A percentile compares a stretch with the other conserved stretches of the same genome.
Evolutionary conservation across 208 protist genomes (phyloP).

Genomic region (Porcisia hertigi): DNA sequence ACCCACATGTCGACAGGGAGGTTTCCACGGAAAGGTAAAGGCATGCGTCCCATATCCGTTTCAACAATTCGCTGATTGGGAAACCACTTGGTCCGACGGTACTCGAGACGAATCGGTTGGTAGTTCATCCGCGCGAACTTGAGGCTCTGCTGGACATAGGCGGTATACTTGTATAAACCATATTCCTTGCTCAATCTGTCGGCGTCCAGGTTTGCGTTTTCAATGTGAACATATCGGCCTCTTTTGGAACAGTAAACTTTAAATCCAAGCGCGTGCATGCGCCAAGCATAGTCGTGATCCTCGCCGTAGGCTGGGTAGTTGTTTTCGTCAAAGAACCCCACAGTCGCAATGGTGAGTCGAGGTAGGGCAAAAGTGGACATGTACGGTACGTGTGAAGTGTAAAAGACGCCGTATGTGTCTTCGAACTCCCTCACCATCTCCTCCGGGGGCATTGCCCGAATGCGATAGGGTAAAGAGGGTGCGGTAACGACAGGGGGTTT

Average conservation of each 20-base stretch:
- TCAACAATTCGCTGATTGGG: not conserved
- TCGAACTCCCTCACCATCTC: conserved; percentile 22
- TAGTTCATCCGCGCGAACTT: conserved; percentile 32
- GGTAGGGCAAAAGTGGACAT: conserved; percentile 40
- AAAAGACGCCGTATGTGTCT: conserved; percentile 35
- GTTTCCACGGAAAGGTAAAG: conserved; percentile 22
- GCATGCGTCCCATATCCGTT: not conserved
- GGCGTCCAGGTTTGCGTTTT: conserved; percentile 23
- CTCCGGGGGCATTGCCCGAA: conserved; percentile 29
- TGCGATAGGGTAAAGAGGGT: conserved; percentile 40
- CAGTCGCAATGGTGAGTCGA: conserved; percentile 42
- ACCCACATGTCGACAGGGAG: conserved; percentile 41
- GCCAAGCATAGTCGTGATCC: conserved; percentile 46
- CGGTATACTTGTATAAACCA: conserved; percentile 18
- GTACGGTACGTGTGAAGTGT: conserved; percentile 8
- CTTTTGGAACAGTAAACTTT: conserved; percentile 7
- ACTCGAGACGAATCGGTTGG: conserved; percentile 24
- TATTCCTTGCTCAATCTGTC: not conserved
- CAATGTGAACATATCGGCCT: conserved; percentile 25
- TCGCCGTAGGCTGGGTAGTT: conserved; percentile 59
- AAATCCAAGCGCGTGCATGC: conserved; percentile 35
- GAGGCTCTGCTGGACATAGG: not conserved
- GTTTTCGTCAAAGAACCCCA: conserved; percentile 63
- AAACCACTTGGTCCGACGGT: conserved; percentile 30
- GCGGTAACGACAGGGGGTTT: conserved; percentile 25